Base-by-base conservation (phyloP, 352 stramenopile species). In the Phytophthora tubulina region DNA sequence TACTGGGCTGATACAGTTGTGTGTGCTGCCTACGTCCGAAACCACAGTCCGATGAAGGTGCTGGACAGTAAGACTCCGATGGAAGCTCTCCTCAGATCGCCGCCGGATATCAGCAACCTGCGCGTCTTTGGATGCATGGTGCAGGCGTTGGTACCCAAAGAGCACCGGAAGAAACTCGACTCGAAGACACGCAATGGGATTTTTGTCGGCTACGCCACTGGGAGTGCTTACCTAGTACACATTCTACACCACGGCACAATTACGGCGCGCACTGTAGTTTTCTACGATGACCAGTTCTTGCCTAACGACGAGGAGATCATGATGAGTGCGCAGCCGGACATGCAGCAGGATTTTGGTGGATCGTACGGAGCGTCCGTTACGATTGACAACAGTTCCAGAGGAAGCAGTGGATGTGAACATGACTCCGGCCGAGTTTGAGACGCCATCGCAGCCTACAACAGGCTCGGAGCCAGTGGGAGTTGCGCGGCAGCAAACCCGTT, bases 31-130 rank as follows among this genome's bases (percentile, higher is more conserved):
- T 70, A 70, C 32, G 53, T 70, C 3, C 44, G 52, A 10, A 70
- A 70, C n/a, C 62, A 53, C 5, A 54, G 63, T 30, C 63, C 42
- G 17, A 63, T 21, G 6, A 59, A 63, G 10, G 32, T 53, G 1
- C 52, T 63, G 8, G 63, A 70, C 10, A 36, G 44, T 3, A 70
- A 70, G 33, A 58, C 63, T 1, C 52, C 63, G 2, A 70, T 70
- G 63, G 53, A 63, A 30, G 44, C 17, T 27, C 39, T 67, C 3
- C 32, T 60, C 13, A 41, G 49, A 0, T 38, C 7, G 30, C 21
- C 27, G 8, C 36, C 48, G 0, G 50, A 68, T n/a, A 68, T 61
- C 41, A 56, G 21, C 15, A 67, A 59, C 17, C 15, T 67, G 2
- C 38, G 48, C 6, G 59, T 53, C 11, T 59, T 67, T 15, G 58